phyloP scores from a whole-genome alignment of 371 early-diverging fungal genomes.

The Mucor lusitanicus region DNA sequence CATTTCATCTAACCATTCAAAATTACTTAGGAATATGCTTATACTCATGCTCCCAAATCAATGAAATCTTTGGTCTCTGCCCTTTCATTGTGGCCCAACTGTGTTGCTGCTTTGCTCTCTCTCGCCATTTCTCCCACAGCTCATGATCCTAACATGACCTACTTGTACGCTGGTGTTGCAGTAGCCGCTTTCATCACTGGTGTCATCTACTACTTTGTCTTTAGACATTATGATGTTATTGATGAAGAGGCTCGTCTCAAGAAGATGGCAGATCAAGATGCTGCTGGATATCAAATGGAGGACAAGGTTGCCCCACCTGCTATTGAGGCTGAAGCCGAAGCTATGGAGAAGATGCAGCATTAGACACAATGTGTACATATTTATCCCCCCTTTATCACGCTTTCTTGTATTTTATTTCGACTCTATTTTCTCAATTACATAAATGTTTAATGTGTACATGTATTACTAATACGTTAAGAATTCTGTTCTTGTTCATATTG shows the following conservation, averaged over 20 bases:
- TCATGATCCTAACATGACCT: slow-evolving; percentile 66
- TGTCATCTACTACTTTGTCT: slow-evolving; percentile 32
- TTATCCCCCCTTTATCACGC: not conserved
- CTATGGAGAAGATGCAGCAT: slow-evolving; percentile 6
- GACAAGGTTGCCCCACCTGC: not conserved
- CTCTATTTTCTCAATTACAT: not conserved
- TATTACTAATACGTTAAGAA: not conserved
- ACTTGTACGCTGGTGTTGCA: slow-evolving; percentile 60
- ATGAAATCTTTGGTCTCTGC: slow-evolving; percentile 73
- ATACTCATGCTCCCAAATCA: slow-evolving; percentile 64
- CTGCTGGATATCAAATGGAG: slow-evolving; percentile 2
- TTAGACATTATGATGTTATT: slow-evolving; percentile 36
- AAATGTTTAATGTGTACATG: not conserved
- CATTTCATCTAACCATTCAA: too few species aligned
- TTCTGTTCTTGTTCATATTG: slow-evolving; percentile 27
- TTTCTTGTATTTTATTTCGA: not conserved
- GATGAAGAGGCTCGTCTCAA: slow-evolving; percentile 28
- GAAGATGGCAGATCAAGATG: slow-evolving; percentile 18
- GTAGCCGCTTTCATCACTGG: slow-evolving; percentile 39
- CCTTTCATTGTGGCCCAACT: slow-evolving; percentile 66
- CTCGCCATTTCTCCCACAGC: slow-evolving; percentile 63
- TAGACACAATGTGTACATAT: not conserved
- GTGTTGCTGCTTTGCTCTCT: slow-evolving; percentile 65
- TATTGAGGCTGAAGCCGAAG: slow-evolving; percentile 15
- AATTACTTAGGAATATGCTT: slow-evolving; percentile 59